These are phyloP conservation scores for Isatis tinctoria DNA, from an alignment of 345 rosid species.

Conservation along the genomic window DNA sequence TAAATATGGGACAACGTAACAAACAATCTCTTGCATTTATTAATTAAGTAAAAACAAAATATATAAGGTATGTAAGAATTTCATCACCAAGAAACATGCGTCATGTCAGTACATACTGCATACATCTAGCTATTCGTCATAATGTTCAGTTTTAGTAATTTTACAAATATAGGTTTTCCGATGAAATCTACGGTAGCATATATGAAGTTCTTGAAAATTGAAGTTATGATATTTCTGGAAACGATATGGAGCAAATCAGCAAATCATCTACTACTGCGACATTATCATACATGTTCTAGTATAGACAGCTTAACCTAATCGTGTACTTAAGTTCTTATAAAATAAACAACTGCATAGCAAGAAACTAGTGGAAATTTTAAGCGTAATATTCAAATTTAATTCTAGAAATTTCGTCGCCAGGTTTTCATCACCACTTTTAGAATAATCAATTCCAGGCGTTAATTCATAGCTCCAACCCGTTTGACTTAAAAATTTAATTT, in stretches of 20 bases:
- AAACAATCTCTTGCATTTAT: not conserved
- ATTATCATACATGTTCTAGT: not conserved
- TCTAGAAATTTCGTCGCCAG: not conserved
- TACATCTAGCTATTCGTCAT: not conserved
- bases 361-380: not conserved
- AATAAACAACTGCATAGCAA: not conserved
- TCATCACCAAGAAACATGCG: not conserved
- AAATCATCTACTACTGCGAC: too few relatives aligned
- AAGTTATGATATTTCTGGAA: not conserved
- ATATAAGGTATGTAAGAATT: not conserved
- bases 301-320: not conserved
- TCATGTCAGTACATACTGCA: not conserved
- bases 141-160: not conserved
- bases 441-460: not conserved
- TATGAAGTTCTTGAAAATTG: not conserved
- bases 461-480: not conserved
- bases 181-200: not conserved
- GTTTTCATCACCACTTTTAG: not conserved
- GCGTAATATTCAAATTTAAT: not conserved
- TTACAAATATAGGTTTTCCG: not conserved
- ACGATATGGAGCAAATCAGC: not conserved
- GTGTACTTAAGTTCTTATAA: not conserved
- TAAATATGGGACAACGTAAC: not conserved
- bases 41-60: not conserved
- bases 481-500: constrained; percentile 4